Conservation (phyloP, 768 basidiomycete genomes). For the Lactarius trivialis region DNA sequence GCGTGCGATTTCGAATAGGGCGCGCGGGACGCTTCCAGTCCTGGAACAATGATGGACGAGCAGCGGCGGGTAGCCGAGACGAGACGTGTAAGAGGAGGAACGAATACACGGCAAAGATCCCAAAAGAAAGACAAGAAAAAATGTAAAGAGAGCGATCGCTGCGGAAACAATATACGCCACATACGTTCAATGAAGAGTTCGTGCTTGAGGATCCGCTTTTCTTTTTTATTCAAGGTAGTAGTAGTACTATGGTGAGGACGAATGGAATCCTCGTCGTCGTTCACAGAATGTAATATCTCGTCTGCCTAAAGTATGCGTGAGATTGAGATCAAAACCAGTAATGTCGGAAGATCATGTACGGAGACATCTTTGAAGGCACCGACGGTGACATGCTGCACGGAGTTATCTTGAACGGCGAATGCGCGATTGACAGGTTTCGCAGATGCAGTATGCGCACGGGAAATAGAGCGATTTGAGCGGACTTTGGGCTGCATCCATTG, state of each 20-base stretch:
- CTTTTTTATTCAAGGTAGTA: slow-evolving; percentile 50
- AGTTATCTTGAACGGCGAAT: slow-evolving; percentile 45
- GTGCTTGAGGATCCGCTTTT: slow-evolving; percentile 57
- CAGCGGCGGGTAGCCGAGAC: not conserved
- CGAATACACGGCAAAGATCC: not conserved
- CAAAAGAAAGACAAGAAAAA: not conserved
- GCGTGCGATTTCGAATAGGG: slow-evolving; percentile 69
- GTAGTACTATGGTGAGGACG: slow-evolving; percentile 10
- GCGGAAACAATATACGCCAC: slow-evolving; percentile 15
- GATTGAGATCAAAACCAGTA: not conserved
- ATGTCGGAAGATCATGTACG: slow-evolving; percentile 28
- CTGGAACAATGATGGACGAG: slow-evolving; percentile 28
- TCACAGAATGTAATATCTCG: slow-evolving; percentile 38
- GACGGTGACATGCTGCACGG: slow-evolving; percentile 42
- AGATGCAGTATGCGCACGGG: slow-evolving; percentile 41
- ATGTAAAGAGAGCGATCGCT: not conserved
- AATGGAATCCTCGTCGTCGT: slow-evolving; percentile 25
- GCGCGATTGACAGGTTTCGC: slow-evolving; percentile 42
- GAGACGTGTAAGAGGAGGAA: not conserved
- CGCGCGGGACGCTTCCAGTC: slow-evolving; percentile 41
- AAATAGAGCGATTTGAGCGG: slow-evolving; percentile 37
- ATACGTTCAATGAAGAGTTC: slow-evolving; percentile 64
- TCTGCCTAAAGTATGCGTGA: slow-evolving; percentile 33
- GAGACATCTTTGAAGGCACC: slow-evolving; percentile 37
- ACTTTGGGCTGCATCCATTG: slow-evolving; percentile 28